A percentile compares a stretch with the other conserved stretches of the same genome.
Conservation (phyloP, 1,284 basidiomycete genomes). For the Vanrija pseudolonga region DNA sequence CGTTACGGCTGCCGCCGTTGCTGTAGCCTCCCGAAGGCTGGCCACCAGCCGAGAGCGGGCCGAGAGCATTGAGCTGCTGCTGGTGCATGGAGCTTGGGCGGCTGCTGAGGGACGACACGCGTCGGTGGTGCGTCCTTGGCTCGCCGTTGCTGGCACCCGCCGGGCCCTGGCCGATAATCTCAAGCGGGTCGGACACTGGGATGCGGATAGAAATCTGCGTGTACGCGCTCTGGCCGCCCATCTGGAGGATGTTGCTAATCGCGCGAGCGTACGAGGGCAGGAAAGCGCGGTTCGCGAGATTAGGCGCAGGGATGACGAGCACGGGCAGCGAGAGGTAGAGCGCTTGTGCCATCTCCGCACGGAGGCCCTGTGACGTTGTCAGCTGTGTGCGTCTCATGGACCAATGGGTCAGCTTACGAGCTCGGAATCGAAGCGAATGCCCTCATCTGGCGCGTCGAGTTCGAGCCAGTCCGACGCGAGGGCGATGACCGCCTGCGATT, state of each 20-base stretch:
- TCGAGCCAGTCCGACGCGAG: constrained; percentile 92
- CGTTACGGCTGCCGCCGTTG: constrained; percentile 4
- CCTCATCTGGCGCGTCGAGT: constrained; percentile 86
- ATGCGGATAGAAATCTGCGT: constrained; percentile 71
- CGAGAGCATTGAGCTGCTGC: constrained; percentile 27
- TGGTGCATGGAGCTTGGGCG: constrained; percentile 38
- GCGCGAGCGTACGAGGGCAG: constrained; percentile 90
- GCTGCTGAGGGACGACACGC: constrained; percentile 40
- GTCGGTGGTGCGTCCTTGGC: constrained; percentile 29
- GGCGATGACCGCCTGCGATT: constrained; percentile 71
- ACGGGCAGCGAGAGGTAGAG: constrained; percentile 83
- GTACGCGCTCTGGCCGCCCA: constrained; percentile 56
- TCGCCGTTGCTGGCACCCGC: constrained; percentile 5
- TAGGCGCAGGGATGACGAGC: constrained; percentile 75
- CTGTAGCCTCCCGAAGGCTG: neutral
- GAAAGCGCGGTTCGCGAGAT: constrained; percentile 73
- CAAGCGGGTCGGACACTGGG: constrained; percentile 66
- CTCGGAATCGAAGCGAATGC: constrained; percentile 93
- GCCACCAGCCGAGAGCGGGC: constrained; percentile 1
- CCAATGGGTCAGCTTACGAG: constrained; percentile 59
- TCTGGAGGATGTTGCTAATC: constrained; percentile 70
- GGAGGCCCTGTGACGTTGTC: constrained; percentile 64
- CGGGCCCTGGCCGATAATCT: constrained; percentile 39
- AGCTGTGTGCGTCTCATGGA: too few species aligned
- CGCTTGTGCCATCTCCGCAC: constrained; percentile 89